Conservation (phyloP, 352 stramenopile genomes). For the Aphanomyces cochlioides region DNA sequence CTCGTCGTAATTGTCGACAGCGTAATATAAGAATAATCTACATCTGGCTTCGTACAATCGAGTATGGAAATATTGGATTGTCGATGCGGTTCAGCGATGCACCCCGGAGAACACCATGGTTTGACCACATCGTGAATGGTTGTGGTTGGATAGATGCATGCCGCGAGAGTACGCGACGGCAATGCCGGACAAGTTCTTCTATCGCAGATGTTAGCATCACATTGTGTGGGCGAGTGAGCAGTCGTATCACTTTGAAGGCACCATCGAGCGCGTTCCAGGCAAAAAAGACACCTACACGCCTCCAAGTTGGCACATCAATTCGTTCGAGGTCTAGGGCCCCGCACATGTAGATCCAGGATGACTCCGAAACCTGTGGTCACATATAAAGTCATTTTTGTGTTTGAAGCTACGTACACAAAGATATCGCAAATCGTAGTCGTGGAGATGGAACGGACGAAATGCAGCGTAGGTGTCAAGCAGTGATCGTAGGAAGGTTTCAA, state of each 20-base stretch:
- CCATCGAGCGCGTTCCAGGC: conserved; percentile 46
- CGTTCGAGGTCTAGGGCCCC: conserved; percentile 44
- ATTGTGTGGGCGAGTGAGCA: conserved; percentile 40
- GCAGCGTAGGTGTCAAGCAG: conserved; percentile 48
- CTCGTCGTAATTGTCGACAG: conserved; percentile 9
- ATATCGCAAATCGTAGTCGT: conserved; percentile 61
- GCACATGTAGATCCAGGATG: conserved; percentile 39
- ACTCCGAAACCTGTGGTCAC: conserved; percentile 31
- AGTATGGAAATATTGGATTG: conserved; percentile 12
- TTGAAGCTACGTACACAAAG: conserved; percentile 38
- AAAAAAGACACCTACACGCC: conserved; percentile 41
- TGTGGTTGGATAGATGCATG: neutral
- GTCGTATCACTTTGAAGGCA: conserved; percentile 43
- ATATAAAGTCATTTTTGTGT: conserved; percentile 37
- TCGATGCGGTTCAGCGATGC: neutral
- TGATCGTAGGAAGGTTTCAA: conserved; percentile 48
- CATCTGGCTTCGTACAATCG: neutral
- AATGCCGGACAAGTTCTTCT: neutral
- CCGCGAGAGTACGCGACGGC: neutral
- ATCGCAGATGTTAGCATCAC: conserved; percentile 30
- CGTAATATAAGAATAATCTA: conserved; percentile 1
- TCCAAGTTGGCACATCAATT: neutral
- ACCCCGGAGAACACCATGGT: neutral
- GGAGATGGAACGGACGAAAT: conserved; percentile 42
- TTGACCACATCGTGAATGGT: conserved; percentile 10